A percentile compares a stretch with the other conserved stretches of the same genome.
Evolutionary conservation across 805 yeast species (phyloP).

Genomic region (Yarrowia sp.): DNA sequence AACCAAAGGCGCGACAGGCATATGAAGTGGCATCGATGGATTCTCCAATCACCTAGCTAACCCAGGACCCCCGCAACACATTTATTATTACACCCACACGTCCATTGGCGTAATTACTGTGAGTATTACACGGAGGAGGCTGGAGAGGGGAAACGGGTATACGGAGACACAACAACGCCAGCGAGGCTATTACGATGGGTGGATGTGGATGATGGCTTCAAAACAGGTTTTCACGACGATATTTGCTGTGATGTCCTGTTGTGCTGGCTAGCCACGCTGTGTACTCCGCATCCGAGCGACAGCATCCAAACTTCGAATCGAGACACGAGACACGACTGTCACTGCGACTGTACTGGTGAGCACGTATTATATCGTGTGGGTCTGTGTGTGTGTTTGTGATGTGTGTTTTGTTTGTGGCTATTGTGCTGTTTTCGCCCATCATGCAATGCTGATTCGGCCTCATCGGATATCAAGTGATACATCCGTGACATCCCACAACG

Average conservation of each 20-base stretch:
- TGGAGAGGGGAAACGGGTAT: not conserved
- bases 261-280: not conserved
- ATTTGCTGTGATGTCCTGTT: not conserved
- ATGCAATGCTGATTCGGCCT: not conserved
- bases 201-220: not conserved
- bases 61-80: constrained; percentile 19
- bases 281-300: not conserved
- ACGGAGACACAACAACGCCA: not conserved
- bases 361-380: not conserved
- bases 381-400: not conserved
- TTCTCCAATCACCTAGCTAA: not conserved
- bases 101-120: constrained; percentile 10
- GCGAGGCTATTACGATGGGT: not conserved
- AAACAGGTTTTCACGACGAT: not conserved
- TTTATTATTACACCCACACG: constrained; percentile 6
- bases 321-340: not conserved
- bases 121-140: not conserved
- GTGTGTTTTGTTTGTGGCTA: not conserved
- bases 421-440: not conserved
- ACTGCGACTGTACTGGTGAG: not conserved
- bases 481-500: not conserved
- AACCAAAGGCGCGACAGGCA: not conserved
- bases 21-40: not conserved
- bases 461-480: not conserved
- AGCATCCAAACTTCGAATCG: not conserved